A percentile compares a stretch with the other conserved stretches of the same genome.
Conservation (phyloP, 495 filamentous ascomycete species). For the Xylaria curta region DNA sequence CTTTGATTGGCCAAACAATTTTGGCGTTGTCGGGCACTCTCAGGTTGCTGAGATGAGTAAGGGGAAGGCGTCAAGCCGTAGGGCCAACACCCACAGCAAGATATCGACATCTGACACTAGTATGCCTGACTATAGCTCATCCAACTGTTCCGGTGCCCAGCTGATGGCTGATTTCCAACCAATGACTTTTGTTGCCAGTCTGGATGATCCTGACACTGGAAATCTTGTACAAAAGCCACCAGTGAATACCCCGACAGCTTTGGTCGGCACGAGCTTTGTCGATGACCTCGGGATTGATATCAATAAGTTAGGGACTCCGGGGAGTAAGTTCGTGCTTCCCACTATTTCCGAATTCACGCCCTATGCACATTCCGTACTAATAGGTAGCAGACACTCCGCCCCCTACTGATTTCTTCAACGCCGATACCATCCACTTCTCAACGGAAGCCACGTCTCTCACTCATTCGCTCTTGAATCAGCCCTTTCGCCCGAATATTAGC, state of each 20-base stretch:
- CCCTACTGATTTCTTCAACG: conserved; percentile 39
- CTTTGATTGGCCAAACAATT: conserved; percentile 44
- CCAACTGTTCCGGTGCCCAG: conserved; percentile 23
- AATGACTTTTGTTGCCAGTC: conserved; percentile 43
- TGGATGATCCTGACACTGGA: conserved; percentile 41
- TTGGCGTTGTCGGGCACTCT: conserved; percentile 32
- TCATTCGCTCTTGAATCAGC: conserved; percentile 53
- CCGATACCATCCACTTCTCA: conserved; percentile 37
- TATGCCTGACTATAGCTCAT: conserved; percentile 49
- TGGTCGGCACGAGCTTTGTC: conserved; percentile 32
- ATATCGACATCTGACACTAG: conserved; percentile 44
- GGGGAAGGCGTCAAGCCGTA: conserved; percentile 31
- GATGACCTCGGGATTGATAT: conserved; percentile 36
- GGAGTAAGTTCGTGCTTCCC: conserved; percentile 32
- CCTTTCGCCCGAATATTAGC: conserved; percentile 38
- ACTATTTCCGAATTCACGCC: neutral
- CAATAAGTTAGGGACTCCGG: conserved; percentile 32
- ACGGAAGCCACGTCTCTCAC: conserved; percentile 47
- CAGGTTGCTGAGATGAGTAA: conserved; percentile 32
- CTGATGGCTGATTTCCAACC: conserved; percentile 34
- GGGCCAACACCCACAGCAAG: conserved; percentile 36
- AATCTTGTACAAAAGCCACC: conserved; percentile 45
- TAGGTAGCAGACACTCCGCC: conserved; percentile 29
- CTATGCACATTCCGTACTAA: conserved; percentile 14
- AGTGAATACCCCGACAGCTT: conserved; percentile 47